These are phyloP conservation scores for Phytophthora parvispora DNA, from an alignment of 352 stramenopile genomes.

Conservation along the genomic window DNA sequence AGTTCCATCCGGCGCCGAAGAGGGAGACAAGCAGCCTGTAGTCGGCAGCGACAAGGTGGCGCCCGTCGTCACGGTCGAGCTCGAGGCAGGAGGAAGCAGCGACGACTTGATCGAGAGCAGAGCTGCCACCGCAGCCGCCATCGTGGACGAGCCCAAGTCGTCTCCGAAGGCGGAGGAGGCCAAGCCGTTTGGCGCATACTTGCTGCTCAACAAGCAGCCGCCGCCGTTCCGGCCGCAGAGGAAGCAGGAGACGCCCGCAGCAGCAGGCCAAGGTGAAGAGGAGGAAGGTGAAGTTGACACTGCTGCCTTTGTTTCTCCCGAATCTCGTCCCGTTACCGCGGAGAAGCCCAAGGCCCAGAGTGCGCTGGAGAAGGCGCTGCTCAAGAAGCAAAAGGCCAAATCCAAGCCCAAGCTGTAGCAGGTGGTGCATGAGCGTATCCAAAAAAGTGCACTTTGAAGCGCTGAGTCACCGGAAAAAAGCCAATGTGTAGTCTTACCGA, in stretches of 20 bases:
- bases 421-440: background rate
- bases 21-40: conserved; percentile 6
- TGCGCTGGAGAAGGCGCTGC: conserved; percentile 32
- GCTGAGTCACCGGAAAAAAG: too few species aligned
- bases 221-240: conserved; percentile 11
- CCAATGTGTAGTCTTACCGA: too few species aligned
- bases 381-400: conserved; percentile 29
- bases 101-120: conserved; percentile 11
- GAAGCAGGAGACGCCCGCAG: background rate
- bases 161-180: conserved; percentile 6
- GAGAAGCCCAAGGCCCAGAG: conserved; percentile 27
- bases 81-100: background rate
- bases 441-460: background rate
- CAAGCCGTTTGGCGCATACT: conserved; percentile 31
- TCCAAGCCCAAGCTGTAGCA: conserved; percentile 21
- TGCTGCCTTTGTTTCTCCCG: background rate
- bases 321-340: background rate
- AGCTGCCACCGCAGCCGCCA: background rate
- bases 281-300: background rate
- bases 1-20: background rate
- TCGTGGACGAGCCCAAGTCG: conserved; percentile 1
- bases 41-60: conserved; percentile 2
- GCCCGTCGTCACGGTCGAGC: conserved; percentile 1
- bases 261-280: background rate
- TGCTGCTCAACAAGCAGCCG: conserved; percentile 36